Percentiles rank a stretch among this genome's conserved stretches.
These are phyloP conservation scores for Lantana camara DNA, from an alignment of 257 asterid species.

Conservation along the genomic window DNA sequence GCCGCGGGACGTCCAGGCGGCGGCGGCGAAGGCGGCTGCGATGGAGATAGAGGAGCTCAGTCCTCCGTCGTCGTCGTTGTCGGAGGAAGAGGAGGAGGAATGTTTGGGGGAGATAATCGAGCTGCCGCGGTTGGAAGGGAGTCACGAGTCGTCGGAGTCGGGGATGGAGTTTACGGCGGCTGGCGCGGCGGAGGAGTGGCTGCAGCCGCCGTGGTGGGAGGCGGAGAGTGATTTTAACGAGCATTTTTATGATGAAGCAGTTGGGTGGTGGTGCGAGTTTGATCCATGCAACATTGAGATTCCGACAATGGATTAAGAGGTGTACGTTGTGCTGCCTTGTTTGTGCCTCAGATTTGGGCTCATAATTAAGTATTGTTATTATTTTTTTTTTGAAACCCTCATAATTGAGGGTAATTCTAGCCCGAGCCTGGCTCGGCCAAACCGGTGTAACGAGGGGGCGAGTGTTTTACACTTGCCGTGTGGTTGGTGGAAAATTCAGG, in stretches of 20 bases:
- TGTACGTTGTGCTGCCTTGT: conserved; percentile 17
- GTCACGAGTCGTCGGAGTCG: conserved; percentile 33
- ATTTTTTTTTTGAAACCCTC: no score
- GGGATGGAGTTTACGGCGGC: conserved; percentile 25
- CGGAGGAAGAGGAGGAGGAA: conserved; percentile 33
- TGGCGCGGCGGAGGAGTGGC: conserved; percentile 48
- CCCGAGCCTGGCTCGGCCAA: no score
- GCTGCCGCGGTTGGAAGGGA: conserved; percentile 52
- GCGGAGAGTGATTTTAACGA: conserved; percentile 32
- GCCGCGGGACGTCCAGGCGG: conserved; percentile 41
- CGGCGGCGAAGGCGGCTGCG: conserved; percentile 52
- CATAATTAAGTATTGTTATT: no score
- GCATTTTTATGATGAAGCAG: conserved; percentile 29
- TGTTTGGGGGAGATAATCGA: conserved; percentile 56
- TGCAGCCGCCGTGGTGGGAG: conserved; percentile 43
- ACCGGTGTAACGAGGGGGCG: no score
- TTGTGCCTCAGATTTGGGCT: neutral
- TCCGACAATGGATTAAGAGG: conserved; percentile 10
- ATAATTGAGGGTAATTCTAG: no score
- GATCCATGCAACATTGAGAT: conserved; percentile 25
- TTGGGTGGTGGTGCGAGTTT: conserved; percentile 22
- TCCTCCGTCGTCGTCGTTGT: neutral
- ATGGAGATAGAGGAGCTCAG: conserved; percentile 44
- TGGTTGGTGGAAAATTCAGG: no score
- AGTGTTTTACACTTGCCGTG: no score